A percentile compares a stretch with the other conserved stretches of the same genome.
These are phyloP conservation scores for Solanum sitiens DNA, from an alignment of 257 asterid genomes.

Conservation along the genomic window DNA sequence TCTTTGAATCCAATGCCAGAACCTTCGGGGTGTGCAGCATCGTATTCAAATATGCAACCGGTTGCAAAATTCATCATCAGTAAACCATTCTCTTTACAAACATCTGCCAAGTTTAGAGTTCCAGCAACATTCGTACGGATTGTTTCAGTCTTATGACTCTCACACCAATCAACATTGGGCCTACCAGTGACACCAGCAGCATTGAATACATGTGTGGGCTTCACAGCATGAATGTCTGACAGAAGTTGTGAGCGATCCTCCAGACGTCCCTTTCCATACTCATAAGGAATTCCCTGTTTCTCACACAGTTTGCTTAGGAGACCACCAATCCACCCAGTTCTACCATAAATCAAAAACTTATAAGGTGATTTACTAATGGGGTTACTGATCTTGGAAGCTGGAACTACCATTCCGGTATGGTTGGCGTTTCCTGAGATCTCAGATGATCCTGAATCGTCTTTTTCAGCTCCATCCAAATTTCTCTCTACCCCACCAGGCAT, in stretches of 20 bases:
- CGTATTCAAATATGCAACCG: constrained; percentile 88
- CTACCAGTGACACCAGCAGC: constrained; percentile 99
- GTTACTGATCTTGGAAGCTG: constrained; percentile 28
- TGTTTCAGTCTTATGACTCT: constrained; percentile 75
- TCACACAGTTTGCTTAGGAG: constrained; percentile 85
- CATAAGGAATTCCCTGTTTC: constrained; percentile 75
- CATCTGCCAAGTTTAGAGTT: constrained; percentile 83
- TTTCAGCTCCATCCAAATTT: constrained; percentile 58
- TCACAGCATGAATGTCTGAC: constrained; percentile 50
- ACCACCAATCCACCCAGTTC: constrained; percentile 95
- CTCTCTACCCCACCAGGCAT: constrained; percentile 87
- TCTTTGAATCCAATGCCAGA: constrained; percentile 89
- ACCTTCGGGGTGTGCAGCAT: constrained; percentile 80
- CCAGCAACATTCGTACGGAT: constrained; percentile 89
- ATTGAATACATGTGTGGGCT: constrained; percentile 89
- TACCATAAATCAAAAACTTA: constrained; percentile 90
- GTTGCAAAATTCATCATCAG: constrained; percentile 79
- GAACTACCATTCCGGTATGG: constrained; percentile 40
- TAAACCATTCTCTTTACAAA: constrained; percentile 70
- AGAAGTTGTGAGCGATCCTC: constrained; percentile 56
- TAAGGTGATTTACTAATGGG: constrained; percentile 37
- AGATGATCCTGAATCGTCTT: constrained; percentile 41
- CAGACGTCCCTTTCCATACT: constrained; percentile 87
- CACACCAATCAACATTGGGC: constrained; percentile 99
- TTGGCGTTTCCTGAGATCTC: constrained; percentile 31